Evolutionary conservation across 2,329 filamentous ascomycete genomes (phyloP), one percentile per base, ranked within the genome.

Genomic region (Davidsoniella australis): DNA sequence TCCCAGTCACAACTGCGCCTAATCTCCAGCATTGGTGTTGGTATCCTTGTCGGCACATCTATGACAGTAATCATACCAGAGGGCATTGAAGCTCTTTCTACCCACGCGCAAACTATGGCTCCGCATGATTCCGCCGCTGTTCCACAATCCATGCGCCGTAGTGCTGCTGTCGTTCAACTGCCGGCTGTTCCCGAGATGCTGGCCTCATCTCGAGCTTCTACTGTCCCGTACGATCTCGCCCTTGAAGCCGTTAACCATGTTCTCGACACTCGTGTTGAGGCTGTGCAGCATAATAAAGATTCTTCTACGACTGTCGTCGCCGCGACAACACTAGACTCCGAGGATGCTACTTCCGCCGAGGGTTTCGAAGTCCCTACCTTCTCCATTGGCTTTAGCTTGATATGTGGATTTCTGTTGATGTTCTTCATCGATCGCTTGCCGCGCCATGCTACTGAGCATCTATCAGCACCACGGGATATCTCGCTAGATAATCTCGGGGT

Each of bases 1-100:
- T 89, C 88, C 26, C 79, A 83, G 53, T 85, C 86, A 41, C 86
- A 94, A 63, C 69, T 96, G 51, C 82, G 89, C 60, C 69, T 94
- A 45, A 84, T 96, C 61, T 93, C 89, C 18, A 88, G 87, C 51
- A 76, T 96, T 61, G 91, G 91, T 48, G 86, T 94, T 63, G 91
- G 91, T 41, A 83, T 98, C 47, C 71, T 98, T 7, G 88, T 98
- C 14, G 91, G 91, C 36, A 96, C 91, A 24, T 89, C 89, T 1
- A 73, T 98, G 55, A 89, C 96, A 55, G 87, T 98, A 29, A 96
- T 98, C 60, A 94, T 98, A 58, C 91, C 91, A 1, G 91, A 98
- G 64, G 91, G 91, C 37, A 81, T 96, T 53, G 88, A 95, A 61
- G 89, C 91, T 2, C 73, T 95, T 51, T 63, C 66, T 2, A 61